phyloP scores from a whole-genome alignment of 1,284 basidiomycete genomes.

The Vanrija sp. region DNA sequence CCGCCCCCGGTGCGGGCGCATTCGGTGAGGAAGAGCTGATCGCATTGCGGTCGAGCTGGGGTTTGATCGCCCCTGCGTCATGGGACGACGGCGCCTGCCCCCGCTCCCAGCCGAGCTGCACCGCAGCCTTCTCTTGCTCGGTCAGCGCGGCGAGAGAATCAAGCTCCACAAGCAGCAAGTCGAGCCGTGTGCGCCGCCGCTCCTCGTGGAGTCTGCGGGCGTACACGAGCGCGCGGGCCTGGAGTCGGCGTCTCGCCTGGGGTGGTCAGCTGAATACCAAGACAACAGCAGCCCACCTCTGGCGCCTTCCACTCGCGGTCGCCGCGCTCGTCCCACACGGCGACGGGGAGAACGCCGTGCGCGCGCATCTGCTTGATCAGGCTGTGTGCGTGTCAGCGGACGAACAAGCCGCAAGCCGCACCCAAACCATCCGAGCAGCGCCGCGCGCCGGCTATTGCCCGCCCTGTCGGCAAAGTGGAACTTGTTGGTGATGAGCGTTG shows the following conservation, averaged over 20 bases:
- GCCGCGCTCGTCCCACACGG: slow-evolving; percentile 46
- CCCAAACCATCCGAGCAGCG: slow-evolving; percentile 46
- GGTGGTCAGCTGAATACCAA: not conserved
- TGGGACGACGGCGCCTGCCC: too few relatives aligned
- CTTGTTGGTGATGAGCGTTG: slow-evolving; percentile 43
- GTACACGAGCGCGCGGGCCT: slow-evolving; percentile 20
- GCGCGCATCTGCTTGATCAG: slow-evolving; percentile 39
- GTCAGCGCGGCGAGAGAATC: slow-evolving; percentile 7
- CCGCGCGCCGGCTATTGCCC: slow-evolving; percentile 20
- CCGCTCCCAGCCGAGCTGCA: slow-evolving; percentile 16
- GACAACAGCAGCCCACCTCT: slow-evolving; percentile 27
- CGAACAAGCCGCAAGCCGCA: slow-evolving; percentile 14
- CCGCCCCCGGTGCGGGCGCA: not conserved
- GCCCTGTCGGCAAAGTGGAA: slow-evolving; percentile 39
- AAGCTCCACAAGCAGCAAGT: slow-evolving; percentile 6
- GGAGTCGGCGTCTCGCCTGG: slow-evolving; percentile 20
- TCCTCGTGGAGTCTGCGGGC: slow-evolving; percentile 39
- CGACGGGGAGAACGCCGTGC: slow-evolving; percentile 37
- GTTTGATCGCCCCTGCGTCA: too few relatives aligned
- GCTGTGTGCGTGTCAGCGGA: slow-evolving; percentile 13
- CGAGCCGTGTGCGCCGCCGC: slow-evolving; percentile 21
- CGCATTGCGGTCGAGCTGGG: too few relatives aligned
- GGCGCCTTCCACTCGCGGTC: slow-evolving; percentile 45
- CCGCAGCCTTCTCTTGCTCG: slow-evolving; percentile 13
- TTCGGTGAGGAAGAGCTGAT: too few relatives aligned